Evolutionary conservation across 192 early-diverging fungal genomes (phyloP).

Genomic region (Backusella westeae): DNA sequence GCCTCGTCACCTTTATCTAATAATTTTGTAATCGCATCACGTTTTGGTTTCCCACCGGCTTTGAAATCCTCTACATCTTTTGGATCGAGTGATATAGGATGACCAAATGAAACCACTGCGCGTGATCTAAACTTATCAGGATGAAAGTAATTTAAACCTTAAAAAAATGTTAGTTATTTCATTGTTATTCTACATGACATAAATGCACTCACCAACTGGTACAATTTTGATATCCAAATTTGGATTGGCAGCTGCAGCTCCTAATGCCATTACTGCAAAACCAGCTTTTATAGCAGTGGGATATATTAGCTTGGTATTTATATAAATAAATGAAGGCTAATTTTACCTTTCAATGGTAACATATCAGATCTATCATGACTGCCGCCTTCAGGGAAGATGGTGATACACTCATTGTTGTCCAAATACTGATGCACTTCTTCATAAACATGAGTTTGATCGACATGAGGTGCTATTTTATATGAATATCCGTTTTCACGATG

Average conservation of each 20-base stretch:
- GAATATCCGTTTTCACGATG: neutral
- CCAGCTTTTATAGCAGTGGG: conserved; percentile 45
- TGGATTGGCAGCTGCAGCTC: conserved; percentile 83
- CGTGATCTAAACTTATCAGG: conserved; percentile 91
- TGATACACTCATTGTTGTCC: conserved; percentile 69
- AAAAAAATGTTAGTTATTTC: neutral
- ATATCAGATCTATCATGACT: conserved; percentile 93
- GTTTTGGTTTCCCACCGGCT: conserved; percentile 76
- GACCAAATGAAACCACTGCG: conserved; percentile 94
- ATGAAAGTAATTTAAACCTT: conserved; percentile 92
- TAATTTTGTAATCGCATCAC: conserved; percentile 73
- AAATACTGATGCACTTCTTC: conserved; percentile 72
- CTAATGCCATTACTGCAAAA: conserved; percentile 77
- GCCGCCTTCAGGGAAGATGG: conserved; percentile 97
- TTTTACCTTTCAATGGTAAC: conserved; percentile 85
- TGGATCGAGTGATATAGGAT: conserved; percentile 76
- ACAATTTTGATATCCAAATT: conserved; percentile 85
- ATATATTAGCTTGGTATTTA: neutral
- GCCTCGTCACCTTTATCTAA: conserved; percentile 73
- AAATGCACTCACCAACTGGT: conserved; percentile 52
- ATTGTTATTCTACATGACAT: neutral
- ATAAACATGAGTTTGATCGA: conserved; percentile 88
- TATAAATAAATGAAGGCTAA: neutral
- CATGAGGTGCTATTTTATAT: conserved; percentile 68
- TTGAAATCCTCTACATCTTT: conserved; percentile 82